phyloP scores from a whole-genome alignment of 225 moss, liverwort and hornwort species.

The Anthoceros angustus region DNA sequence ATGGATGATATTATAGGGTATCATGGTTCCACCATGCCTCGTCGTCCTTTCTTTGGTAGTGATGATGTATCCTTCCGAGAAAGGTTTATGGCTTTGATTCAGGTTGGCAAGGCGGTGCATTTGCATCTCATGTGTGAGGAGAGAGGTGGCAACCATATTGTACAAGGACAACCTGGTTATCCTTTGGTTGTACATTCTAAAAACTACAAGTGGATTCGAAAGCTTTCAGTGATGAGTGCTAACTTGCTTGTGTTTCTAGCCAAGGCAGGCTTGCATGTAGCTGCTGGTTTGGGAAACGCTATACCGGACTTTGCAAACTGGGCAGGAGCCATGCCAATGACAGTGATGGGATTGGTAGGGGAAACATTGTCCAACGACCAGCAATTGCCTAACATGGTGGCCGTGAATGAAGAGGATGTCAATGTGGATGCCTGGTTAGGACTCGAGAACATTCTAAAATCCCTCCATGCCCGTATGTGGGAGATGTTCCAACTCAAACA shows the following conservation, averaged over 20 bases:
- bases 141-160: constrained; percentile 5
- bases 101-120: constrained; percentile 8
- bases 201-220: constrained; percentile 10
- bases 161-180: constrained; percentile 7
- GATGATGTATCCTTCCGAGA: constrained; percentile 2
- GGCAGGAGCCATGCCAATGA: neutral
- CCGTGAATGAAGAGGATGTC: no score
- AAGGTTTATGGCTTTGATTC: neutral
- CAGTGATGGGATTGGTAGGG: neutral
- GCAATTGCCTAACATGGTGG: no score
- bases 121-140: constrained; percentile 14
- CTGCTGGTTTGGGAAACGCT: neutral
- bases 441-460: no score
- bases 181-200: constrained; percentile 1
- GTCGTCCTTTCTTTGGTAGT: constrained; percentile 9
- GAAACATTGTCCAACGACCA: neutral
- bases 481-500: no score
- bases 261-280: constrained; percentile 9
- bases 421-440: no score
- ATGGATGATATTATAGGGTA: constrained; percentile 9
- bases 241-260: constrained; percentile 7
- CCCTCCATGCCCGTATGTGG: no score
- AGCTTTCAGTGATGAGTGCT: constrained; percentile 1
- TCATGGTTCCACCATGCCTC: constrained; percentile 7
- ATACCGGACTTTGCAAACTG: neutral